Evolutionary conservation across 768 basidiomycete species (phyloP).

Genomic region (Rhodosporidiobolus odoratus): DNA sequence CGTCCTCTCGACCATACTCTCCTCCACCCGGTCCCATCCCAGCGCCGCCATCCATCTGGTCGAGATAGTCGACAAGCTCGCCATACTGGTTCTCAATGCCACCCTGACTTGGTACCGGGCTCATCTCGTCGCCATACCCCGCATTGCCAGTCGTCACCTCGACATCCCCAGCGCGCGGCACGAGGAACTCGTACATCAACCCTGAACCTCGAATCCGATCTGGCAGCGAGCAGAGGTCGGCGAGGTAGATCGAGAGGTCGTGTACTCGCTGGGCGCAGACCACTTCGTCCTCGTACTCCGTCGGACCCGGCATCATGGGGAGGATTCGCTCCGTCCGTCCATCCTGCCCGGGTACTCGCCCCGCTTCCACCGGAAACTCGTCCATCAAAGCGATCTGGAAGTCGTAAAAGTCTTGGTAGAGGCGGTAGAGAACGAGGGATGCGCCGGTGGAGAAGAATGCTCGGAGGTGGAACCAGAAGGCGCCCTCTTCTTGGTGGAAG

Average conservation of each 20-base stretch:
- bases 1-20: not conserved
- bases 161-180: constrained; percentile 65
- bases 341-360: constrained; percentile 53
- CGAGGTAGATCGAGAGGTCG: constrained; percentile 85
- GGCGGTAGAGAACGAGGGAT: constrained; percentile 78
- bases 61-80: constrained; percentile 42
- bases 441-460: constrained; percentile 62
- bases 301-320: constrained; percentile 96
- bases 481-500: constrained; percentile 93
- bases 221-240: constrained; percentile 68
- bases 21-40: not conserved
- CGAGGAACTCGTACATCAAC: constrained; percentile 75
- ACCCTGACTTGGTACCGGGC: constrained; percentile 22
- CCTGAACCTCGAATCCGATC: constrained; percentile 75
- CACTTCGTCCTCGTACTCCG: constrained; percentile 71
- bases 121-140: constrained; percentile 9
- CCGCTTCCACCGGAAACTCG: constrained; percentile 84
- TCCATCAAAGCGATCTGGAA: constrained; percentile 87
- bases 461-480: constrained; percentile 96
- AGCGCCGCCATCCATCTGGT: constrained; percentile 36
- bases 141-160: constrained; percentile 32
- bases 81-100: constrained; percentile 41
- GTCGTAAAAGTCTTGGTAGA: constrained; percentile 97
- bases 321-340: constrained; percentile 57
- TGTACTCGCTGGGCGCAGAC: constrained; percentile 71